Evolutionary conservation across 2,329 filamentous ascomycete species (phyloP).

Genomic region (Diaporthe sp.): DNA sequence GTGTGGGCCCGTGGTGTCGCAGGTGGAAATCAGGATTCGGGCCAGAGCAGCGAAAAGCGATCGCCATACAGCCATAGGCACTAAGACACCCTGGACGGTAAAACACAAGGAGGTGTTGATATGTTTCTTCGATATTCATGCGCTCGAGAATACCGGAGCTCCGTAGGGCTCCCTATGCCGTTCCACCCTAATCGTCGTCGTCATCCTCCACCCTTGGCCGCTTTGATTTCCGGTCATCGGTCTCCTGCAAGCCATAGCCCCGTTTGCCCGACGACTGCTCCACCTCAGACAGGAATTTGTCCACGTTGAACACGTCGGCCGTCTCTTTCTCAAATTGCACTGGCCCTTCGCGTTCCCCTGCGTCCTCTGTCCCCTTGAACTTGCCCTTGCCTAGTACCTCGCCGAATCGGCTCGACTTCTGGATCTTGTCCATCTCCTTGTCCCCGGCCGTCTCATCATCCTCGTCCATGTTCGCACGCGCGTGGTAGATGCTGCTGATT

Average conservation of each 20-base stretch:
- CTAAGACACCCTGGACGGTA: neutral
- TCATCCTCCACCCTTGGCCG: conserved; percentile 85
- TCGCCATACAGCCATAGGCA: neutral
- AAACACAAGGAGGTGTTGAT: conserved; percentile 1
- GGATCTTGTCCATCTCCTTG: conserved; percentile 87
- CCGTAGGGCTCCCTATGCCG: conserved; percentile 10
- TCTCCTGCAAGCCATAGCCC: conserved; percentile 82
- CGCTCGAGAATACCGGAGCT: conserved; percentile 10
- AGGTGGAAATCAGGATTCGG: conserved; percentile 3
- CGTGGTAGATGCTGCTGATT: conserved; percentile 93
- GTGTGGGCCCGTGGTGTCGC: conserved; percentile 14
- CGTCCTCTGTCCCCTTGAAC: conserved; percentile 88
- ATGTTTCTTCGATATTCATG: conserved; percentile 12
- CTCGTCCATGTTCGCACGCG: conserved; percentile 80
- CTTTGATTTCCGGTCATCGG: conserved; percentile 74
- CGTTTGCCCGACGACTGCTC: conserved; percentile 75
- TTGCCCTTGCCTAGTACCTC: conserved; percentile 91
- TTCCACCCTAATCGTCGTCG: conserved; percentile 58
- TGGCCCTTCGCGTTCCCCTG: conserved; percentile 89
- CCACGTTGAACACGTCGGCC: conserved; percentile 91
- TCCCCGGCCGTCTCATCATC: conserved; percentile 85
- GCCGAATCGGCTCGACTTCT: conserved; percentile 84
- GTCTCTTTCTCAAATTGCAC: conserved; percentile 96
- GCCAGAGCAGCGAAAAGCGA: neutral
- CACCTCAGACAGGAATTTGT: conserved; percentile 90